These are phyloP conservation scores for Calonectria leucothoes DNA, from an alignment of 2,329 filamentous ascomycete species.

Conservation along the genomic window DNA sequence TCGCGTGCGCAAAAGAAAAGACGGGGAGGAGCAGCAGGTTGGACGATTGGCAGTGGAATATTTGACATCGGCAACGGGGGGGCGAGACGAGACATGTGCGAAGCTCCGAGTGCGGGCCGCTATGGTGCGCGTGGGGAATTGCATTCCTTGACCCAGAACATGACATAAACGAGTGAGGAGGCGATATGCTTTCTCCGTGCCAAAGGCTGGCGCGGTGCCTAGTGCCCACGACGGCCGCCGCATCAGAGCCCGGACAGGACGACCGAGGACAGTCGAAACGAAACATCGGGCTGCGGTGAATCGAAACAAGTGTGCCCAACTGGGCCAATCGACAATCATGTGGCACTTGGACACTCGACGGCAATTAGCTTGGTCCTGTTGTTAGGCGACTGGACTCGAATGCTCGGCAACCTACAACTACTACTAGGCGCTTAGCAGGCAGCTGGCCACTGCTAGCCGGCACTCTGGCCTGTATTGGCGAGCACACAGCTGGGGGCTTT, in stretches of 20 bases:
- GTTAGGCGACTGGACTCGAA: not conserved
- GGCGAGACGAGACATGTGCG: not conserved
- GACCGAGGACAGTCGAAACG: not conserved
- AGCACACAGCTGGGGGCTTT: not conserved
- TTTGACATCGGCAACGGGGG: not conserved
- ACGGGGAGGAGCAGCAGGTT: not conserved
- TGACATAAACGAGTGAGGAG: not conserved
- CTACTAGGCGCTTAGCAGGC: not conserved
- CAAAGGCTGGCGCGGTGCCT: not conserved
- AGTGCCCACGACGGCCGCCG: not conserved
- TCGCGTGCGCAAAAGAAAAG: not conserved
- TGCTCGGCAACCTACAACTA: not conserved
- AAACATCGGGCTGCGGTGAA: not conserved
- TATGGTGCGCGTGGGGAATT: not conserved
- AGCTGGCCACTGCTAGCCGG: not conserved
- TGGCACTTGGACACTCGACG: not conserved
- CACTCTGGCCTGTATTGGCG: no score
- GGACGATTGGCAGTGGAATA: conserved; percentile 6
- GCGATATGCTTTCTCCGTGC: conserved; percentile 4
- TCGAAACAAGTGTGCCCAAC: not conserved
- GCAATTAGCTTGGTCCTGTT: not conserved
- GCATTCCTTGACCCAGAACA: not conserved
- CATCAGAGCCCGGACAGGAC: not conserved
- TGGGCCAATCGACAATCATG: not conserved
- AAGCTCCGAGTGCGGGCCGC: not conserved